phyloP scores from a whole-genome alignment of 2,329 filamentous ascomycete species.

The Fusarium circinatum region DNA sequence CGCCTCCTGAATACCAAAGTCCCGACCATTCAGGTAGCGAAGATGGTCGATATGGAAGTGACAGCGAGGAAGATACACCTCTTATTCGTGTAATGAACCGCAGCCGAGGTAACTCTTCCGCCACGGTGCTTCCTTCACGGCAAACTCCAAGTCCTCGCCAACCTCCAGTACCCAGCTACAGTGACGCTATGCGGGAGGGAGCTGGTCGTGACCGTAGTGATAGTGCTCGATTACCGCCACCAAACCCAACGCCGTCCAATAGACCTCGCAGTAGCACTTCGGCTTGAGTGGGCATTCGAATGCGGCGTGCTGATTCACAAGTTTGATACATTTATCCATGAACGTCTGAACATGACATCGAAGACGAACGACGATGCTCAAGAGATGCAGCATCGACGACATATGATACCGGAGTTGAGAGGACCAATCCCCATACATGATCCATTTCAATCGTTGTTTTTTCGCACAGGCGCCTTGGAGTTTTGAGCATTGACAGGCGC shows the following conservation, averaged over 20 bases:
- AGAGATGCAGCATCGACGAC: slow-evolving; percentile 24
- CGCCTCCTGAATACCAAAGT: slow-evolving; percentile 78
- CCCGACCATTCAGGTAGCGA: slow-evolving; percentile 71
- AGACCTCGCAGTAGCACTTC: slow-evolving; percentile 35
- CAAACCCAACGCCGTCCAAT: slow-evolving; percentile 21
- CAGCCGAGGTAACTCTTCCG: slow-evolving; percentile 61
- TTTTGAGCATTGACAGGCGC: slow-evolving; percentile 37
- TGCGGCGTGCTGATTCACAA: neutral
- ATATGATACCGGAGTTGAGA: slow-evolving; percentile 40
- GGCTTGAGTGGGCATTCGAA: slow-evolving; percentile 4
- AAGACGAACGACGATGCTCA: slow-evolving; percentile 21
- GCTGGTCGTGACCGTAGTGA: slow-evolving; percentile 44
- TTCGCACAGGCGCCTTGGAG: slow-evolving; percentile 44
- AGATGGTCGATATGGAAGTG: slow-evolving; percentile 66
- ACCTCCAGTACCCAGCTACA: slow-evolving; percentile 85
- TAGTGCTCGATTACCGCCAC: slow-evolving; percentile 38
- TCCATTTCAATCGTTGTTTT: slow-evolving; percentile 40
- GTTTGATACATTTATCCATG: neutral
- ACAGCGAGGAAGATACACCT: slow-evolving; percentile 66
- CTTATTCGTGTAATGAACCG: slow-evolving; percentile 63
- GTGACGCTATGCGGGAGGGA: slow-evolving; percentile 73
- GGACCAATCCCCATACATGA: slow-evolving; percentile 35
- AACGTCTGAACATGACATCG: slow-evolving; percentile 6
- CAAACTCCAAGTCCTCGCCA: slow-evolving; percentile 39
- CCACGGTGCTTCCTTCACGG: slow-evolving; percentile 47